These are phyloP conservation scores for Cordyceps pruinosa DNA, from an alignment of 2,329 filamentous ascomycete genomes.

Conservation along the genomic window DNA sequence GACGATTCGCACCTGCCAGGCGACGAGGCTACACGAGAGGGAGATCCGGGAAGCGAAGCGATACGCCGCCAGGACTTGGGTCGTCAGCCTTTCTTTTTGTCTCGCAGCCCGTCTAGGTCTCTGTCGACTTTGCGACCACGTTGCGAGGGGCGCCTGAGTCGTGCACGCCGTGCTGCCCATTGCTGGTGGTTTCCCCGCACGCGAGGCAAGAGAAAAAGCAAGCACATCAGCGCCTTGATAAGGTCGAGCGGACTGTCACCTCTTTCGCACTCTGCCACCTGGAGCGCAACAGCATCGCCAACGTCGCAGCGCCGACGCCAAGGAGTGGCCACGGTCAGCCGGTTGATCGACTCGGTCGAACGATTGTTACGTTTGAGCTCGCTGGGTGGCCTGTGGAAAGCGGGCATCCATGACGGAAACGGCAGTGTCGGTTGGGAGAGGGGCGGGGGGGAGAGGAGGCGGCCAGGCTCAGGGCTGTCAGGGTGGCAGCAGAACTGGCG, in stretches of 20 bases:
- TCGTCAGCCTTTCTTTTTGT: not conserved
- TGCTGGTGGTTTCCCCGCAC: not conserved
- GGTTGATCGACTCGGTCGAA: not conserved
- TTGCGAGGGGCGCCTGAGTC: not conserved
- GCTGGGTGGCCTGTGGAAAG: not conserved
- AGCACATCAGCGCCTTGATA: too few relatives aligned
- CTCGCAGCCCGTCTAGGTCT: not conserved
- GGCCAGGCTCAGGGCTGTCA: too few relatives aligned
- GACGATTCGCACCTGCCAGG: not conserved
- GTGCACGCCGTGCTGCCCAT: not conserved
- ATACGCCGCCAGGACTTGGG: not conserved
- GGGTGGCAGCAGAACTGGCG: not conserved
- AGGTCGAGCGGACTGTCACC: too few relatives aligned
- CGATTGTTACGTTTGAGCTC: not conserved
- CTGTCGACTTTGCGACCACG: not conserved
- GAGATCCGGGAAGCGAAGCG: not conserved
- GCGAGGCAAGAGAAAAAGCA: not conserved
- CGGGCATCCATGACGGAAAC: constrained; percentile 9
- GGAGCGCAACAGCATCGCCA: too few relatives aligned
- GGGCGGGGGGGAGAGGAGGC: not conserved
- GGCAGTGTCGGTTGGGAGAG: not conserved
- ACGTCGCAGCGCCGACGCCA: not conserved
- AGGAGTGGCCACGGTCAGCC: not conserved
- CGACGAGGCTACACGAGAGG: not conserved
- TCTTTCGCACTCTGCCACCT: too few relatives aligned